These are phyloP conservation scores for Fomitopsis palustris DNA, from an alignment of 1,284 basidiomycete species.

Conservation along the genomic window DNA sequence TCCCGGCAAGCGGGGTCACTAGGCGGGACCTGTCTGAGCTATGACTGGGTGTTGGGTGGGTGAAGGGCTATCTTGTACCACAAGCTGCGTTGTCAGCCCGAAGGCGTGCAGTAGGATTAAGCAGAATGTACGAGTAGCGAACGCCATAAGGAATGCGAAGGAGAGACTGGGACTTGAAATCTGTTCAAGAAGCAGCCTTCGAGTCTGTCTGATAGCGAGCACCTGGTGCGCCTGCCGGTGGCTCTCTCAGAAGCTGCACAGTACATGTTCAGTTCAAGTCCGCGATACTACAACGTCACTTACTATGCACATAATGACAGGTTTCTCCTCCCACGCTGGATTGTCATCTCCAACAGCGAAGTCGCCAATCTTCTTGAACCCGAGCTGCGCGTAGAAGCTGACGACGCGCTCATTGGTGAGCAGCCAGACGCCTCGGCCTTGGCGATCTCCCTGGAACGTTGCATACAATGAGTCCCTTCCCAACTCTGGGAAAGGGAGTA, in stretches of 20 bases:
- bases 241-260: background rate
- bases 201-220: background rate
- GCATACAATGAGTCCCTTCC: background rate
- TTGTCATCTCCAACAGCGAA: constrained; percentile 3
- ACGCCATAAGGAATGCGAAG: background rate
- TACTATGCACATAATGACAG: constrained; percentile 2
- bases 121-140: background rate
- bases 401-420: background rate
- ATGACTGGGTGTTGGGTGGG: background rate
- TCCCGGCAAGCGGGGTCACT: constrained; percentile 11
- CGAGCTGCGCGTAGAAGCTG: constrained; percentile 2
- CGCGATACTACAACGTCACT: background rate
- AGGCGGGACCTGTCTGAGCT: constrained; percentile 4
- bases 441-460: background rate
- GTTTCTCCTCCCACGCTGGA: constrained; percentile 4
- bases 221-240: background rate
- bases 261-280: background rate
- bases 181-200: too few species aligned
- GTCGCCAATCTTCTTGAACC: background rate
- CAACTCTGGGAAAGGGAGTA: background rate
- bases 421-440: constrained; percentile 2
- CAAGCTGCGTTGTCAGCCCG: background rate
- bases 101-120: background rate
- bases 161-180: too few species aligned
- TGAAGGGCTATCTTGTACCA: background rate